phyloP scores from a whole-genome alignment of 1,139 yeast genomes.

The Schwanniomyces etchellsii region DNA sequence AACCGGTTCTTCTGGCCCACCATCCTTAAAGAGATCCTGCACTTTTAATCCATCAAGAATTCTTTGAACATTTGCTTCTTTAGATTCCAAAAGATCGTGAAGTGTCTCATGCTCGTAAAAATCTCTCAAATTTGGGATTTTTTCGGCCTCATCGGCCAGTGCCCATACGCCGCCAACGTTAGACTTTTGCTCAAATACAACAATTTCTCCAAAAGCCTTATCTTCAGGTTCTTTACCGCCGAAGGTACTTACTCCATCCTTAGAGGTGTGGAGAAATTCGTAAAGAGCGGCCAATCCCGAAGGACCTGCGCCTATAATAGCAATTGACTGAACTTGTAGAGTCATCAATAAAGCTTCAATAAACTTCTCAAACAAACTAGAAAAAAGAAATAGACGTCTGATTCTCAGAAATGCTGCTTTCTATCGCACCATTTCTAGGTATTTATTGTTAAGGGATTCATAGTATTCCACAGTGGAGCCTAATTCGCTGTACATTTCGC shows the following conservation, averaged over 20 bases:
- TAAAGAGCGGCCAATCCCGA: slow-evolving; percentile 14
- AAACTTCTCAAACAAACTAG: too few relatives aligned
- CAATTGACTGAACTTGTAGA: slow-evolving; percentile 11
- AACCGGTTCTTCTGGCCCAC: slow-evolving; percentile 12
- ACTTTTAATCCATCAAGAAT: slow-evolving; percentile 14
- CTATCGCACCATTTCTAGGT: too few relatives aligned
- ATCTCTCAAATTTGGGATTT: slow-evolving; percentile 25
- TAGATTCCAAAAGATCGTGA: slow-evolving; percentile 3
- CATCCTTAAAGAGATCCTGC: slow-evolving; percentile 2
- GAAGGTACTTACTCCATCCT: slow-evolving; percentile 10
- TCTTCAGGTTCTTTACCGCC: slow-evolving; percentile 6
- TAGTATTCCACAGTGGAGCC: too few relatives aligned
- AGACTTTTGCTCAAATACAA: slow-evolving; percentile 5
- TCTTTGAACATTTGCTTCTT: slow-evolving; percentile 9
- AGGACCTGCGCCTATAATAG: slow-evolving; percentile 16
- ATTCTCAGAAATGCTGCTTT: too few relatives aligned
- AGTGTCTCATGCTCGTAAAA: slow-evolving; percentile 21
- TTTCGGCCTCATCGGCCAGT: slow-evolving; percentile 1
- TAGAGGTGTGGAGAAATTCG: slow-evolving; percentile 13
- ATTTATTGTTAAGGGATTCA: too few relatives aligned
- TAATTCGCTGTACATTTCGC: too few relatives aligned
- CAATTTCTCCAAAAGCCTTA: slow-evolving; percentile 4
- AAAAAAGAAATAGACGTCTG: too few relatives aligned
- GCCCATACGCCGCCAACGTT: slow-evolving; percentile 6
- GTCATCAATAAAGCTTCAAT: too few relatives aligned